Base-by-base conservation (phyloP, 306 rosid species). In the Casuarina glauca region DNA sequence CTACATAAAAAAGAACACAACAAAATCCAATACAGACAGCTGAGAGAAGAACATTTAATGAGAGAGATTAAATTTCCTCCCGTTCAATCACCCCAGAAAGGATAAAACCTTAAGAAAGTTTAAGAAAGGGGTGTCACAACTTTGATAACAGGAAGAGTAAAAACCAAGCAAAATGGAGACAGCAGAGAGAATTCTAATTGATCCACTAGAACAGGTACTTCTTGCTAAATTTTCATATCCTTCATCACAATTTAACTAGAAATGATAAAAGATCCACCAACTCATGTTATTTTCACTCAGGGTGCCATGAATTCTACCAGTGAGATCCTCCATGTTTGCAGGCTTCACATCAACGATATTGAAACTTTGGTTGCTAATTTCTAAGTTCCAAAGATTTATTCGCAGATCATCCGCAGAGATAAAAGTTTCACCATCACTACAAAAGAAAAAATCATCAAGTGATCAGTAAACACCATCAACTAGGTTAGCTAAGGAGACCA, bases 401-500 rank as follows among this genome's bases (percentile, higher is more conserved):
- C 98, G 91, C 86, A 96, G 86, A 84, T 96, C 99, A 87, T 96
- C 99, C 8, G 99, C 98, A 39, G 99, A 96, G 88, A 96, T 90
- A 83, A 96, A 96, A 82, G 99, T 96, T 93, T 96, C 99, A 4
- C 99, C 99, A 79, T 96, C 99, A 49, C 99, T 96, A 74, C 78
- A 75, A 88, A 80, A 88, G 67, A 16, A 63, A 54, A 60, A 20
- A 69, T 5, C 3, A 43, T 50, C 61, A 44, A 76, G 75, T 55
- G 69, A 61, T 13, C 3, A 55, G 79, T 19, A 51, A 68, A 38
- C 58, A 16, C 17, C 62, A 49, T n/a, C 44, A 72, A 61, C 67
- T 26, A 61, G 11, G 36, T 53, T 20, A 46, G 32, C n/a, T 35
- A 53, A 44, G 53, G 50, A 11, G 10, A 78, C 13, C 36, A 0